These are phyloP conservation scores for Venturia aucupariae DNA, from an alignment of 2,329 filamentous ascomycete species.

Conservation along the genomic window DNA sequence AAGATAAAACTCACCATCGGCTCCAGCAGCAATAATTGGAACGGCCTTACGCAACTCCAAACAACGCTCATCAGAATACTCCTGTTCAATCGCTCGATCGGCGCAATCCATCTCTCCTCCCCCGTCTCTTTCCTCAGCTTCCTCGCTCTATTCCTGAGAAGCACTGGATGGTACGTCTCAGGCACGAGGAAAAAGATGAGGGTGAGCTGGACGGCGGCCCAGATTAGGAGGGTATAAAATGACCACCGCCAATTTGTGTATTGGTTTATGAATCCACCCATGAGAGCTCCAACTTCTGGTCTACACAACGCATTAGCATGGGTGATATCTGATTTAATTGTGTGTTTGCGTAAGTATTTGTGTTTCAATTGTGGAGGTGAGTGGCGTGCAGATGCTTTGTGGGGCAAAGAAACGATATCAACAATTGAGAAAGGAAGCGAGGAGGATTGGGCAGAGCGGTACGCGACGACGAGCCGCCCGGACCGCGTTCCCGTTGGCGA, in stretches of 20 bases:
- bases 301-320: constrained; percentile 21
- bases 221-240: constrained; percentile 78
- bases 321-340: neutral
- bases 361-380: neutral
- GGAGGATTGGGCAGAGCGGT: neutral
- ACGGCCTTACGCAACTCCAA: constrained; percentile 53
- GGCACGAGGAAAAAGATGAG: constrained; percentile 59
- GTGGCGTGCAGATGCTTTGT: neutral
- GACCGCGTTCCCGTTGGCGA: neutral
- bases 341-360: neutral
- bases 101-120: constrained; percentile 66
- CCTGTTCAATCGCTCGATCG: constrained; percentile 62
- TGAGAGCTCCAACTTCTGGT: constrained; percentile 47
- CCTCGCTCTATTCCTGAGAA: constrained; percentile 64
- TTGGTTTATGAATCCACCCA: constrained; percentile 77
- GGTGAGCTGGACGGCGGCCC: constrained; percentile 56
- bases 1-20: constrained; percentile 51
- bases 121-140: constrained; percentile 63
- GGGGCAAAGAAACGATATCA: neutral
- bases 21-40: constrained; percentile 70
- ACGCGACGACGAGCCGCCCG: constrained; percentile 4
- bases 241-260: constrained; percentile 68
- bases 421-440: neutral
- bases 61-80: constrained; percentile 40
- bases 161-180: constrained; percentile 71